A percentile compares a stretch with the other conserved stretches of the same genome.
Conservation (phyloP, 352 stramenopile genomes). For the Phytophthora gonapodyides region DNA sequence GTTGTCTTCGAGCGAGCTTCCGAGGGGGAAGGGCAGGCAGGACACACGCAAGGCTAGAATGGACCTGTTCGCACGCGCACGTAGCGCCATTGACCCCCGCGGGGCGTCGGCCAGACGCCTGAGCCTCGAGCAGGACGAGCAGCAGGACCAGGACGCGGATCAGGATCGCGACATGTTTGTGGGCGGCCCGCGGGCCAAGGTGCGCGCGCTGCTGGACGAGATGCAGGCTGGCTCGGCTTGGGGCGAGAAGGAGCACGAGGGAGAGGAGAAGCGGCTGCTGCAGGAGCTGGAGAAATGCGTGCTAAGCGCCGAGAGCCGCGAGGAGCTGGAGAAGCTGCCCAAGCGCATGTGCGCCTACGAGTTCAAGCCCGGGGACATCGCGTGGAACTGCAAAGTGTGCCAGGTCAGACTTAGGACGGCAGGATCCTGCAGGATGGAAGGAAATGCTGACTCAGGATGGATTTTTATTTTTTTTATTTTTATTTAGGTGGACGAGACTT, state of each 20-base stretch:
- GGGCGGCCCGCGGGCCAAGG: constrained; percentile 23
- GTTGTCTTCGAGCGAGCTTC: not conserved
- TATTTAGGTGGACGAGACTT: constrained; percentile 93
- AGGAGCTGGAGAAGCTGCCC: constrained; percentile 61
- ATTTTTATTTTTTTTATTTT: constrained; percentile 23
- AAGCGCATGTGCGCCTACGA: constrained; percentile 93
- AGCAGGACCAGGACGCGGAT: constrained; percentile 12
- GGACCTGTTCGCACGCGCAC: constrained; percentile 46
- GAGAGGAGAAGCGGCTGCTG: constrained; percentile 51
- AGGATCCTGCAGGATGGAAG: constrained; percentile 13
- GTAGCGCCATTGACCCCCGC: constrained; percentile 35
- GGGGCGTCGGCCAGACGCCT: constrained; percentile 5
- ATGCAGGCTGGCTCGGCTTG: constrained; percentile 52
- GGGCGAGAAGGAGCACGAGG: constrained; percentile 66
- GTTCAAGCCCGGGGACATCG: constrained; percentile 97
- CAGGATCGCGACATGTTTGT: constrained; percentile 12
- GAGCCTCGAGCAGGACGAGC: constrained; percentile 13
- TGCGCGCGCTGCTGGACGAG: constrained; percentile 56
- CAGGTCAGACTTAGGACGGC: constrained; percentile 38
- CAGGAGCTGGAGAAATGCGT: constrained; percentile 62
- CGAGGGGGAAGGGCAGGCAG: constrained; percentile 4
- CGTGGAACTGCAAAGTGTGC: constrained; percentile 96
- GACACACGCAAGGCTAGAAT: constrained; percentile 17
- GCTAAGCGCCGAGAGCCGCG: constrained; percentile 50
- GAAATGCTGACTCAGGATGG: not conserved